Evolutionary conservation across 2,329 filamentous ascomycete species (phyloP), one percentile per base, ranked within the genome.

Genomic region (Talaromyces rugulosus): DNA sequence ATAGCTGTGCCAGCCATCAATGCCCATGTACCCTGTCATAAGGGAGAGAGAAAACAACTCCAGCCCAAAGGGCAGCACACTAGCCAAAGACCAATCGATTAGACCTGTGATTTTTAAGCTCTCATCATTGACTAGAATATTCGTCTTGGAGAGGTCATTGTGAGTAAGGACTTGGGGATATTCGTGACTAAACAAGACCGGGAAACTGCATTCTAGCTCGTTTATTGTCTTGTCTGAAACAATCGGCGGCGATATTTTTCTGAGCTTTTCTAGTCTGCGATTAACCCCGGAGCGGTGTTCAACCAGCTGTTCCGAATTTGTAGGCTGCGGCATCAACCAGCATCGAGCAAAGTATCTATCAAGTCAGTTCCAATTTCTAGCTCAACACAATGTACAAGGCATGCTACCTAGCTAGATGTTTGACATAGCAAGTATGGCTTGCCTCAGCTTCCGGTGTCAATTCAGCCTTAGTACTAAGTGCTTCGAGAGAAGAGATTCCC

Each of bases 331-430:
- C 2, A 12, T 58, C 3, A 23, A 36, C 56, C 56, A 58, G 30
- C 56, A 58, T n/a, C 56, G 42, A 23, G 56, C 40, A 51, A 51
- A 58, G 31, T 58, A 51, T 36, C 34, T 16, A 5, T 6, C 34
- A 36, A 36, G 14, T 36, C 12, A 36, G 34, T 6, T 5, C 5
- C 34, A 16, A 1, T 14, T 34, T 34, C 33, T 34, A 34, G 33
- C 33, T 5, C 33, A 34, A 34, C 33, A 5, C 23, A 31, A 50
- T n/a, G 4, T 7, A 44, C 23, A 23, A 23, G 16, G n/a, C n/a
- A 34, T 23, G 23, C 36, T 58, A 51, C 56, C 56, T 36, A 14
- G 56, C 56, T 36, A 58, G 56, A 51, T 58, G 56, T 14, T 34
- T 51, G 42, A 51, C 40, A 18, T 18, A 58, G 27, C n/a, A 33